Evolutionary conservation across 2,329 filamentous ascomycete species (phyloP).

Genomic region (Aureobasidium lini): DNA sequence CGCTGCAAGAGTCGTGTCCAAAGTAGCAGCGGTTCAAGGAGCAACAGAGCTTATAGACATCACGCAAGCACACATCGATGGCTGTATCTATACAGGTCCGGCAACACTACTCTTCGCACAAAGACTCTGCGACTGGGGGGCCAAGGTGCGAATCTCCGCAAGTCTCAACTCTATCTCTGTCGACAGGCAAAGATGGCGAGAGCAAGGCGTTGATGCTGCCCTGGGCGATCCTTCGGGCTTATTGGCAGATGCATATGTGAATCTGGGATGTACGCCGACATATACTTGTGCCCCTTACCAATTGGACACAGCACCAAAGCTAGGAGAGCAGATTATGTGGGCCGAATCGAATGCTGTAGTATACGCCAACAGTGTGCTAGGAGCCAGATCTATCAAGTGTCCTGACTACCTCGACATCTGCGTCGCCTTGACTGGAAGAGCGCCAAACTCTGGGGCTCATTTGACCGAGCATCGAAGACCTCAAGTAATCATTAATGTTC

Average conservation of each 20-base stretch:
- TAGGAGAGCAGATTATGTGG: constrained; percentile 38
- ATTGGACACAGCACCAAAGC: constrained; percentile 28
- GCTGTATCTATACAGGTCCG: constrained; percentile 35
- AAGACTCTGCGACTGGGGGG: constrained; percentile 28
- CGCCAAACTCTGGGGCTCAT: constrained; percentile 26
- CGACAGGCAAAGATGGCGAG: constrained; percentile 35
- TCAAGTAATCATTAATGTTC: constrained; percentile 12
- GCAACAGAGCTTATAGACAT: constrained; percentile 31
- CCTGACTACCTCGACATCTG: constrained; percentile 40
- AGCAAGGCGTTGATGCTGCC: constrained; percentile 28
- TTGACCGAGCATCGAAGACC: constrained; percentile 20
- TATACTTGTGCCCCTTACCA: constrained; percentile 42
- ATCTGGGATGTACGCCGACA: constrained; percentile 35
- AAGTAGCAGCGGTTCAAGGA: constrained; percentile 31
- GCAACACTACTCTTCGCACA: constrained; percentile 33
- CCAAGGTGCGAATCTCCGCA: constrained; percentile 32
- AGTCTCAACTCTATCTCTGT: constrained; percentile 39
- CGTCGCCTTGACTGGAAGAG: constrained; percentile 37
- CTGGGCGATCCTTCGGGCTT: constrained; percentile 27
- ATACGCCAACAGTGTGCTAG: constrained; percentile 40
- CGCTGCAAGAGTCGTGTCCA: constrained; percentile 34
- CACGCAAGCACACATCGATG: constrained; percentile 38
- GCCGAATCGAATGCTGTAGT: constrained; percentile 42
- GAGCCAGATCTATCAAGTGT: constrained; percentile 39
- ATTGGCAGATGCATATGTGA: constrained; percentile 32